Evolutionary conservation across 768 basidiomycete genomes (phyloP).

Genomic region (Amanita pallidorosea): DNA sequence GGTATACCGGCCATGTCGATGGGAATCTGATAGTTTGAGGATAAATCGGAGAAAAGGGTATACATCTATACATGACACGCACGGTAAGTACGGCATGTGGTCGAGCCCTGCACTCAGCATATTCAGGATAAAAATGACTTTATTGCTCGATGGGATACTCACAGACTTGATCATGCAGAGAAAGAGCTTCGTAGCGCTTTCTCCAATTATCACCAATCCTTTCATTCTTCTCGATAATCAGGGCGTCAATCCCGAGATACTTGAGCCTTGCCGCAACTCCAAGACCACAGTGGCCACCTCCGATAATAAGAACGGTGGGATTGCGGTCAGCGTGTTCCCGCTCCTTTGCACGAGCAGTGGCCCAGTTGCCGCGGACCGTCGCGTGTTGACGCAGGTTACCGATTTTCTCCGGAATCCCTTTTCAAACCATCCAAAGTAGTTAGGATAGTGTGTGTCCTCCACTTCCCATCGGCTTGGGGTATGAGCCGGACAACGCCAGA

Average conservation of each 20-base stretch:
- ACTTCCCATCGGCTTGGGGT: constrained; percentile 28
- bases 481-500: constrained; percentile 47
- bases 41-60: neutral
- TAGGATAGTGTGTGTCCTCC: constrained; percentile 52
- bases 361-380: constrained; percentile 48
- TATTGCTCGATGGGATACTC: constrained; percentile 18
- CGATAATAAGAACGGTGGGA: constrained; percentile 53
- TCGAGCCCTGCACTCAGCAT: constrained; percentile 29
- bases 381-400: constrained; percentile 31
- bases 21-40: constrained; percentile 33
- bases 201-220: constrained; percentile 60
- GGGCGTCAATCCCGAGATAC: constrained; percentile 37
- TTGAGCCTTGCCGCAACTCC: constrained; percentile 58
- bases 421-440: constrained; percentile 50
- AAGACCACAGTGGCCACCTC: constrained; percentile 61
- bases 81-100: constrained; percentile 55
- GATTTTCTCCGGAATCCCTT: constrained; percentile 36
- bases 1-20: constrained; percentile 45
- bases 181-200: constrained; percentile 53
- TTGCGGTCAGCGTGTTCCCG: constrained; percentile 33
- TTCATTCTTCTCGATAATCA: constrained; percentile 57
- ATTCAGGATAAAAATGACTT: neutral
- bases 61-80: constrained; percentile 11
- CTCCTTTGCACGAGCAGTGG: constrained; percentile 29
- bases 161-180: constrained; percentile 61